These are phyloP conservation scores for Guyanaporus albipodus DNA, from an alignment of 768 basidiomycete genomes.

Conservation along the genomic window DNA sequence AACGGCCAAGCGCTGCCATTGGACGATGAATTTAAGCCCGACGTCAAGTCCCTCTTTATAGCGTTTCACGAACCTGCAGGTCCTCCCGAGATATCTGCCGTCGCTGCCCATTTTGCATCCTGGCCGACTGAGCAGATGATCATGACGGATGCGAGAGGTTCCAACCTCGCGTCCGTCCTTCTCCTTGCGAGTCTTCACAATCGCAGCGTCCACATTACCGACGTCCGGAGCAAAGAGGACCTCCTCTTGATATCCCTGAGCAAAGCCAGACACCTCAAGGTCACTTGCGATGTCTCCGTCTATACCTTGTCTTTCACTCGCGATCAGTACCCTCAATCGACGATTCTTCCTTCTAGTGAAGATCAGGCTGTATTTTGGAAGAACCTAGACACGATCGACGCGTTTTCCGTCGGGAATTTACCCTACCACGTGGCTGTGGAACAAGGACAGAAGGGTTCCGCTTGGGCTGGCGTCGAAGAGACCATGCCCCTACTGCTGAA, in stretches of 20 bases:
- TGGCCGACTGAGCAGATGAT: conserved; percentile 95
- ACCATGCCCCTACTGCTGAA: conserved; percentile 82
- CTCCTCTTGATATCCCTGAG: conserved; percentile 87
- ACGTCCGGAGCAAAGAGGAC: conserved; percentile 84
- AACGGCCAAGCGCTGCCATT: conserved; percentile 57
- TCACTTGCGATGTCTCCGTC: conserved; percentile 94
- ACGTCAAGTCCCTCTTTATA: conserved; percentile 84
- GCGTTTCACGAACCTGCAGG: conserved; percentile 55
- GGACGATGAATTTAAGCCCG: conserved; percentile 72
- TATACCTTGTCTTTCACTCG: conserved; percentile 86
- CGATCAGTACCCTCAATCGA: conserved; percentile 65
- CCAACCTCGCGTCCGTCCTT: conserved; percentile 89
- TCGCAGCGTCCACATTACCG: conserved; percentile 85
- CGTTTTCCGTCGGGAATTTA: conserved; percentile 82
- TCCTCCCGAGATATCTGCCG: conserved; percentile 59
- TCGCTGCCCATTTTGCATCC: conserved; percentile 82
- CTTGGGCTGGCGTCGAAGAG: conserved; percentile 82
- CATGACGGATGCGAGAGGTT: conserved; percentile 87
- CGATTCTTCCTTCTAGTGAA: conserved; percentile 62
- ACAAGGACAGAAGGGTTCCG: conserved; percentile 53
- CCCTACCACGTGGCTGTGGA: conserved; percentile 74
- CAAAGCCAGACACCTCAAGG: conserved; percentile 90
- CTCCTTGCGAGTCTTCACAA: conserved; percentile 90
- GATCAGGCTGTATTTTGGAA: conserved; percentile 87
- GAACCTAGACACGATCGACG: conserved; percentile 79